Base-by-base conservation (phyloP, 352 stramenopile species). In the Phytophthora boehmeriae region DNA sequence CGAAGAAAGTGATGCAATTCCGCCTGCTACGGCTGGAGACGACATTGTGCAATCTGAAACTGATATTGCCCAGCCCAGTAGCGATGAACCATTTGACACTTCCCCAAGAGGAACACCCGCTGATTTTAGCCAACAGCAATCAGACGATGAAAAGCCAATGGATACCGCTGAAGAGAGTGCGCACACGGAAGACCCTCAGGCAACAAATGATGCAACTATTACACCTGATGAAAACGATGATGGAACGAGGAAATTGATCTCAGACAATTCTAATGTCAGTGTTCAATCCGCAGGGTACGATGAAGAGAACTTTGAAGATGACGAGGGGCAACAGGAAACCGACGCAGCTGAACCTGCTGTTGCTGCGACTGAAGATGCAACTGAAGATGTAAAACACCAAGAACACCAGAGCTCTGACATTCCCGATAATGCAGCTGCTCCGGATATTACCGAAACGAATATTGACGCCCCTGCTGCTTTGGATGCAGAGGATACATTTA, bases 241-340 rank as follows among this genome's bases (percentile, higher is more conserved):
- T 6, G 41, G 46, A 10, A 19, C 23, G 11, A 68, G 64, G 16
- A 51, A 52, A 16, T 17, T 68, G 28, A 16, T 19, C 0, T 23
- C 35, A 13, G 53, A 68, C 55, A 43, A 3, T 28, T 70, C 62
- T 16, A 50, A 42, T 25, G 48, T 23, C 39, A 70, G 48, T 28
- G 36, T 66, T 54, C 62, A 70, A 8, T 70, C 55, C 19, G 61
- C 51, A 11, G 22, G 27, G 6, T 71, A 75, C 22, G 66, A 66
- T 23, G 66, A 70, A 22, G 57, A 69, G 11, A 64, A 58, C 9
- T 76, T 69, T 22, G 63, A 76, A 35, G 53, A 75, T 3, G 56
- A 69, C 14, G 62, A 43, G 46, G n/a, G 1, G 0, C 52, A 55
- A 10, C 17, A 52, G 42, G 41, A 56, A 3, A 30, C 6, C 32